Evolutionary conservation across 495 filamentous ascomycete species (phyloP), one percentile per base, ranked within the genome.

Genomic region (Aspergillus nidulans): DNA sequence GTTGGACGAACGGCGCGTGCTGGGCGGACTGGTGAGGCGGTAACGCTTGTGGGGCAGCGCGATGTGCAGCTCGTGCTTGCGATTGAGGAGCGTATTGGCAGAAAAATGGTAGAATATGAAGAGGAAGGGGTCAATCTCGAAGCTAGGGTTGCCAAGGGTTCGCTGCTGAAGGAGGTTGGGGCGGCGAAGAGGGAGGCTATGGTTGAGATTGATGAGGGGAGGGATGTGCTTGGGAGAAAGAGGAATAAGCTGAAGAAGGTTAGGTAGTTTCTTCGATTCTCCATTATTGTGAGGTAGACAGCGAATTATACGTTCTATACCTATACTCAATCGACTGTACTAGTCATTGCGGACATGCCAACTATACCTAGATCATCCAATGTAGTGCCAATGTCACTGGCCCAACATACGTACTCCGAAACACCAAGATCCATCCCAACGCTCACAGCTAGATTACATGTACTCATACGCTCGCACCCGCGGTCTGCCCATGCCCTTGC

Each of bases 1-100:
- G 92, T 96, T 50, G 94, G 94, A 63, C 86, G 94, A 63, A 99
- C 94, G 10, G 94, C 95, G 7, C 83, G 94, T 78, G 94, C 94
- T 6, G 94, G 95, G 0, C 79, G 88, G 40, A 74, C 69, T 23
- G 94, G 94, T 64, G 85, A 90, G 53, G 85, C 86, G 2, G 84
- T 97, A 15, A 96, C 91, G 13, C 80, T 99, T 53, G 84, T 99
- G 2, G 94, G 92, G 21, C 92, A 97, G 77, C 76, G 91, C 53
- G 94, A 97, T 67, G 90, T 97, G 2, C 80, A 87, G 58, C 78
- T 97, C 6, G 81, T 97, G 16, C 76, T 91, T 44, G 89, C 88
- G 6, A 96, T 97, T 55, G 94, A 99, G 74, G 74, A 81, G 52
- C 76, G 94, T 9, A 88, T 95, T 1, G 91, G 90, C 7, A 71